These are phyloP conservation scores for Rhodotorula diobovata DNA, from an alignment of 768 basidiomycete genomes.

Conservation along the genomic window DNA sequence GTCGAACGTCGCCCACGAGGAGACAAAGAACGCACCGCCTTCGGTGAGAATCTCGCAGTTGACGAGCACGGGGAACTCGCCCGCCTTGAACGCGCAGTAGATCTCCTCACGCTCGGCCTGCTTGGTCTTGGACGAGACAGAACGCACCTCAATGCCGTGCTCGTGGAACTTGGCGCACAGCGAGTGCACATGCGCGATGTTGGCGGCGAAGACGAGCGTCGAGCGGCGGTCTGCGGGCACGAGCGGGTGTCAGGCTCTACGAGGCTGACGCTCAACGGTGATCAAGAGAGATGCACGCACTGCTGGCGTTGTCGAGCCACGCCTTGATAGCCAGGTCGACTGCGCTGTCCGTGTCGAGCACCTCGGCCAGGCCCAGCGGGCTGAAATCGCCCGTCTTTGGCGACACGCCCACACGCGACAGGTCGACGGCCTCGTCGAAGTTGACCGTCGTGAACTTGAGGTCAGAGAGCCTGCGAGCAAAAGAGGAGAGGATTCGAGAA, in stretches of 20 bases:
- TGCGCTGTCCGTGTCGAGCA: constrained; percentile 71
- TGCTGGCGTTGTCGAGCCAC: constrained; percentile 69
- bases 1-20: too few relatives aligned
- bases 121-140: constrained; percentile 69
- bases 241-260: too few relatives aligned
- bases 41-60: constrained; percentile 63
- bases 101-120: constrained; percentile 60
- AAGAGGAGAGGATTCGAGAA: too few relatives aligned
- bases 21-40: constrained; percentile 17
- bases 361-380: constrained; percentile 67
- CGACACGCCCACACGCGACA: constrained; percentile 64
- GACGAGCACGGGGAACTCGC: constrained; percentile 75
- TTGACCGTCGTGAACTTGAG: constrained; percentile 79
- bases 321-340: constrained; percentile 73
- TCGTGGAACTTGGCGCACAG: constrained; percentile 68
- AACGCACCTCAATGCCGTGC: constrained; percentile 79
- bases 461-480: constrained; percentile 66
- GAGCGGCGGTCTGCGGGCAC: constrained; percentile 60
- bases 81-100: constrained; percentile 63
- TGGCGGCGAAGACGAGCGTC: constrained; percentile 87
- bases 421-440: constrained; percentile 58
- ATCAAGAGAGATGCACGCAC: constrained; percentile 3
- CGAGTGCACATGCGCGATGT: constrained; percentile 69
- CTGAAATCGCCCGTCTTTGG: constrained; percentile 73
- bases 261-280: too few relatives aligned